Base-by-base conservation (phyloP, 2,329 filamentous ascomycete species). In the Pseudogymnoascus sp. region DNA sequence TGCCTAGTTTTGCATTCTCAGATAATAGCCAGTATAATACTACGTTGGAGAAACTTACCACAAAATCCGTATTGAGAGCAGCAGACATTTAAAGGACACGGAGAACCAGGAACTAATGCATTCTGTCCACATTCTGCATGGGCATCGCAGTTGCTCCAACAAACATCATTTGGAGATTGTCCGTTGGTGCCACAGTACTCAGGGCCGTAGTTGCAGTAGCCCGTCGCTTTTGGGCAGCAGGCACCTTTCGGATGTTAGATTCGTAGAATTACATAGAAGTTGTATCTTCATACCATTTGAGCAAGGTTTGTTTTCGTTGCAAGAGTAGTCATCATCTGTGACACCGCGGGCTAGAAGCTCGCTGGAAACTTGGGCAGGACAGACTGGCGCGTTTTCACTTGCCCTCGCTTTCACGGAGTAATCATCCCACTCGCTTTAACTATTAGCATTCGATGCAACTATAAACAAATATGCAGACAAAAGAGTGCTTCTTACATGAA, bases 81-180 rank as follows among this genome's bases (percentile, higher is more conserved):
- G 61, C 65, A 66, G 58, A 66, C 63, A 29, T 65, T 66, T 29
- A 67, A 61, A 1, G 73, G 74, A 44, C 74, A 76, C n/a, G 65
- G 63, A 21, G 66, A 55, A 6, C 68, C 68, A 0, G 69, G 60
- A 0, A 62, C 15, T 0, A 63, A 64, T 1, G 73, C 67, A 58
- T 68, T 68, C 21, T 66, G 38, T 7, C 73, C 73, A 59, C 73
- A 76, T 48, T 74, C 72, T 1, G 73, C 68, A 13, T 72, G 66
- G 12, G 72, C 71, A 65, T 75, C 67, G 62, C 73, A 75, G 62
- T 73, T 73, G 41, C 51, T 63, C 65, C 66, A 69, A 64, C 72
- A 74, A 3, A 65, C 64, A 5, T 74, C 71, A 55, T 71, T 71
- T 5, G 69, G 68, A 9, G 62, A 64, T 8, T 60, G 38, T 5